Base-by-base conservation (phyloP, 75 land plant species). In the Pseudotsuga menziesii region DNA sequence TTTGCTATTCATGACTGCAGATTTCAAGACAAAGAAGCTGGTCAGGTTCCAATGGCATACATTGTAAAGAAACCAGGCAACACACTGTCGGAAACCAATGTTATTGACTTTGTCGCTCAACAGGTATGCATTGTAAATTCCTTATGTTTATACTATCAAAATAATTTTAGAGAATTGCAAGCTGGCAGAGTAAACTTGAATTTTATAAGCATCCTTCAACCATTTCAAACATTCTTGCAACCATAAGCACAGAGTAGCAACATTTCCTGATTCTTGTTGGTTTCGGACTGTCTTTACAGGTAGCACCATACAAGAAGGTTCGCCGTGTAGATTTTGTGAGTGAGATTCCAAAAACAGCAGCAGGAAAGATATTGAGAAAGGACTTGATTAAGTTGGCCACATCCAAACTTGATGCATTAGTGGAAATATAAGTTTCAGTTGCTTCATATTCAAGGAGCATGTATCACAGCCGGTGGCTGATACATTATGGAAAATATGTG, bases 381-480 rank as follows among this genome's bases (percentile, higher is more conserved):
- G 83, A 81, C 8, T 74, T 81, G 69, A 76, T 84, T 26, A 80
- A 78, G 71, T 81, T 82, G 77, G 85, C 83, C 17, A 70, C 83
- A 48, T 80, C 94, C 55, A 93, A 85, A 32, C 63, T 89, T 89
- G 74, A 48, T 26, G 22, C 56, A 13, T 52, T 26, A 23, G 17
- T 1, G 22, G 56, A 23, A 71, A 2, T 32, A 36, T 20, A 39
- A 20, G 22, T 14, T 36, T 29, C 20, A 15, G n/a, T n/a, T 41
- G 72, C 48, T 17, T 20, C 20, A 36, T 3, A 12, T 61, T 26
- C 4, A 25, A 25, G 64, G 14, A 25, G 27, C 11, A 12, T 11
- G 4, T 29, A 64, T 32, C 35, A 5, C 19, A 16, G 16, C 17
- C 13, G 35, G 39, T 7, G 17, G 19, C 4, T 17, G 4, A 16